phyloP scores from a whole-genome alignment of 768 basidiomycete genomes.

The Hydnum rufescens region DNA sequence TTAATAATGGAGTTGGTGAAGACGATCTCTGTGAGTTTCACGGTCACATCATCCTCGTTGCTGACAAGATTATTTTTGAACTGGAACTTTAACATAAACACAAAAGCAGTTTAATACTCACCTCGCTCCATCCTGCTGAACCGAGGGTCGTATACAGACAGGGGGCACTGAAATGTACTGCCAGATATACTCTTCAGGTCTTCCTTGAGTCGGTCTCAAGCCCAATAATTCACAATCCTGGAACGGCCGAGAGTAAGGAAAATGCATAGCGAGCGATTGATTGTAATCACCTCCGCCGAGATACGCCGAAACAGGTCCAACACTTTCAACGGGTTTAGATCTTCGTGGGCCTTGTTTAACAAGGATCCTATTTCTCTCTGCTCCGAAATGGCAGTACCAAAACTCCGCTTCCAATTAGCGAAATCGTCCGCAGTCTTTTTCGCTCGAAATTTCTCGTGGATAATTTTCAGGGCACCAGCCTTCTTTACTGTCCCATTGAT shows the following conservation, averaged over 20 bases:
- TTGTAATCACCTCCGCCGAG: slow-evolving; percentile 57
- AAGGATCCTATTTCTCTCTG: slow-evolving; percentile 75
- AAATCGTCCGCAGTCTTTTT: slow-evolving; percentile 82
- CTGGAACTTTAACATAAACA: neutral
- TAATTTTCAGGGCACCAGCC: slow-evolving; percentile 82
- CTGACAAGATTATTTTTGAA: slow-evolving; percentile 20
- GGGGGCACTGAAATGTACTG: slow-evolving; percentile 98
- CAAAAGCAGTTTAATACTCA: slow-evolving; percentile 10
- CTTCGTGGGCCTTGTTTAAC: slow-evolving; percentile 78
- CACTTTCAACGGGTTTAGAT: slow-evolving; percentile 85
- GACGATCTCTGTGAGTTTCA: slow-evolving; percentile 92
- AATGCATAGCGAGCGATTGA: neutral
- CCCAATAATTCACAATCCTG: slow-evolving; percentile 93
- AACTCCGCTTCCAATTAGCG: slow-evolving; percentile 71
- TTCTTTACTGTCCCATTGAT: slow-evolving; percentile 96
- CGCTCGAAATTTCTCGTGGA: slow-evolving; percentile 92
- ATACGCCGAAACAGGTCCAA: slow-evolving; percentile 82
- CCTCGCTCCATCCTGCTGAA: slow-evolving; percentile 85
- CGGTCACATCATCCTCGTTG: slow-evolving; percentile 95
- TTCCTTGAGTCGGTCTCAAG: slow-evolving; percentile 64
- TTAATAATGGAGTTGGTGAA: slow-evolving; percentile 87
- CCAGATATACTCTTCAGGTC: slow-evolving; percentile 97
- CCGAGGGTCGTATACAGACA: slow-evolving; percentile 91
- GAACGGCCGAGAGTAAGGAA: neutral
- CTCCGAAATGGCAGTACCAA: slow-evolving; percentile 60